These are phyloP conservation scores for Fonsecaea monophora DNA, from an alignment of 2,329 filamentous ascomycete species.

Conservation along the genomic window DNA sequence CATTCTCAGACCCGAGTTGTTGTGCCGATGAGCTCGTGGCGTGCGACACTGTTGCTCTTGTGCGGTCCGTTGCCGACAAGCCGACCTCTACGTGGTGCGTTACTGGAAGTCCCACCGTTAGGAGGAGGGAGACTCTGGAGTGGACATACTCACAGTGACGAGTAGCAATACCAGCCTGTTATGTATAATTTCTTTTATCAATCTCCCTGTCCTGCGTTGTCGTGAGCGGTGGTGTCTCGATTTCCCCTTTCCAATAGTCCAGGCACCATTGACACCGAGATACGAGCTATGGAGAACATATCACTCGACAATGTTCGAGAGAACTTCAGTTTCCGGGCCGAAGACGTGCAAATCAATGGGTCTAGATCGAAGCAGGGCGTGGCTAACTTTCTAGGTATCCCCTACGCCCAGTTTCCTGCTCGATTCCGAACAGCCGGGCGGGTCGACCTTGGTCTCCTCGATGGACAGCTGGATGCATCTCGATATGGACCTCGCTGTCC, in stretches of 20 bases:
- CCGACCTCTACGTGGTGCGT: neutral
- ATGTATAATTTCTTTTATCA: neutral
- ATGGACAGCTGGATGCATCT: constrained; percentile 11
- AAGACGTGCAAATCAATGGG: neutral
- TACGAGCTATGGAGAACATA: constrained; percentile 1
- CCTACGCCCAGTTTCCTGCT: constrained; percentile 17
- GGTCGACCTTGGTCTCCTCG: neutral
- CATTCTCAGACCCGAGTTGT: neutral
- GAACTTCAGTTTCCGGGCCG: neutral
- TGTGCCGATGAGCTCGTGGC: neutral
- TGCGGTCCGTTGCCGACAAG: neutral
- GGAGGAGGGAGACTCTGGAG: neutral
- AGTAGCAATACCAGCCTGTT: neutral
- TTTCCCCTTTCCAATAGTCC: neutral
- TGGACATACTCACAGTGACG: neutral
- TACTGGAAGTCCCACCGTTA: neutral
- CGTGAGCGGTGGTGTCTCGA: neutral
- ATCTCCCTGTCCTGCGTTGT: neutral
- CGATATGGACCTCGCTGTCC: constrained; percentile 20
- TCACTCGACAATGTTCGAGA: constrained; percentile 2
- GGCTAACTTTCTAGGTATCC: constrained; percentile 17
- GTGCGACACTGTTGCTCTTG: neutral
- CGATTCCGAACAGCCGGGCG: constrained; percentile 17
- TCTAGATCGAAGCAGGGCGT: constrained; percentile 8
- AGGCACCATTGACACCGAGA: neutral